phyloP scores from a whole-genome alignment of 805 yeast genomes.

The Isabelozyma pseudorhagii region DNA sequence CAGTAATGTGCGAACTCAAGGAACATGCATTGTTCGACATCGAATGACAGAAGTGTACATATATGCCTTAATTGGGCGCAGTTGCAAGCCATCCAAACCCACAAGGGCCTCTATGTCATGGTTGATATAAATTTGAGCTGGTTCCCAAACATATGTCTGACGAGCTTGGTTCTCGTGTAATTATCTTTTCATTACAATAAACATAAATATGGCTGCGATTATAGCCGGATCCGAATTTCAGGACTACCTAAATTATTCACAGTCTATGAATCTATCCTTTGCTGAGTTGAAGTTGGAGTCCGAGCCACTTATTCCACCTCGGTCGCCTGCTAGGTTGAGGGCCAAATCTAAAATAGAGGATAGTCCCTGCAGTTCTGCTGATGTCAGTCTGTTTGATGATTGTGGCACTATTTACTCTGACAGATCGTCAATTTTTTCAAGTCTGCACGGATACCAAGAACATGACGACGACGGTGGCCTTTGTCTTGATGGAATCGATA shows the following conservation, averaged over 20 bases:
- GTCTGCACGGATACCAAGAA: neutral
- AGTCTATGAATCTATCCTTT: neutral
- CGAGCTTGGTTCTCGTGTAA: neutral
- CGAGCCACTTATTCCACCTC: neutral
- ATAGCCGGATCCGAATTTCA: neutral
- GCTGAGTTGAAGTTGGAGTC: neutral
- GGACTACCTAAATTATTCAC: neutral
- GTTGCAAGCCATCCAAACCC: neutral
- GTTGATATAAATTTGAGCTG: neutral
- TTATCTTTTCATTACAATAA: neutral
- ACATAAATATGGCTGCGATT: neutral
- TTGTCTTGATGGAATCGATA: neutral
- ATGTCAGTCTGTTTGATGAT: neutral
- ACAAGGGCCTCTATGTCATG: no score
- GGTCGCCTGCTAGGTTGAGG: neutral
- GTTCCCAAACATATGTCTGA: neutral
- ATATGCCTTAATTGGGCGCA: neutral
- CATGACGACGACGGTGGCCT: neutral
- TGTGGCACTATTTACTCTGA: slow-evolving; percentile 5
- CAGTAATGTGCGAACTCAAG: neutral
- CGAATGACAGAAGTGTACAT: neutral
- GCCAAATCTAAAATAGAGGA: neutral
- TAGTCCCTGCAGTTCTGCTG: neutral
- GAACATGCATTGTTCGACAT: neutral
- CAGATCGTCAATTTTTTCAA: slow-evolving; percentile 16